Evolutionary conservation across 2,329 filamentous ascomycete species (phyloP).

Genomic region (Aspergillus sp.): DNA sequence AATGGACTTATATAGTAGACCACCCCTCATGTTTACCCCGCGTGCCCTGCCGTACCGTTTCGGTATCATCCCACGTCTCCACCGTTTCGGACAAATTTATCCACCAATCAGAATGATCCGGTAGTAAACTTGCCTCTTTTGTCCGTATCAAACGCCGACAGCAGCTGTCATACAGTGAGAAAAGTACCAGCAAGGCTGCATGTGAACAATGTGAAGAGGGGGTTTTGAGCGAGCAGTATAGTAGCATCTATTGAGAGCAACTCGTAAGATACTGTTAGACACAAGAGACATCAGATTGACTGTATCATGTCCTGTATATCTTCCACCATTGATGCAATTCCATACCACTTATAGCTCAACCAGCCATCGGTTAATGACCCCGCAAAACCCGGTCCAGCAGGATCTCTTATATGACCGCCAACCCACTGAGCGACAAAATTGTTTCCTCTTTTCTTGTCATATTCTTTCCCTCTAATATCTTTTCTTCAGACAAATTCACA

Average conservation of each 20-base stretch:
- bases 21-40: slow-evolving; percentile 11
- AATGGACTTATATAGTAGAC: slow-evolving; percentile 2
- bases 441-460: background rate
- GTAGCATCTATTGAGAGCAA: background rate
- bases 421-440: background rate
- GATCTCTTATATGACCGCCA: background rate
- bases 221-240: background rate
- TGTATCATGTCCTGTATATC: background rate
- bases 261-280: background rate
- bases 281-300: background rate
- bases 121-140: background rate
- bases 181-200: background rate
- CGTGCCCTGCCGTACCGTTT: slow-evolving; percentile 2
- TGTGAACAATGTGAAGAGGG: background rate
- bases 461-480: background rate
- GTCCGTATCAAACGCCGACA: slow-evolving; percentile 5
- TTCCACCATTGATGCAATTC: slow-evolving; percentile 2
- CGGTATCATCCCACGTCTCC: slow-evolving; percentile 3
- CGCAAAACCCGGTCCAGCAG: background rate
- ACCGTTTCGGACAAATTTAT: slow-evolving; percentile 2
- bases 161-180: background rate
- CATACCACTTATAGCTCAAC: background rate
- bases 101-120: background rate
- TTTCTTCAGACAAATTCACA: background rate
- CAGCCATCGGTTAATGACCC: background rate